Evolutionary conservation across 192 early-diverging fungal species (phyloP).

Genomic region (Phlyctochytrium bullatum): DNA sequence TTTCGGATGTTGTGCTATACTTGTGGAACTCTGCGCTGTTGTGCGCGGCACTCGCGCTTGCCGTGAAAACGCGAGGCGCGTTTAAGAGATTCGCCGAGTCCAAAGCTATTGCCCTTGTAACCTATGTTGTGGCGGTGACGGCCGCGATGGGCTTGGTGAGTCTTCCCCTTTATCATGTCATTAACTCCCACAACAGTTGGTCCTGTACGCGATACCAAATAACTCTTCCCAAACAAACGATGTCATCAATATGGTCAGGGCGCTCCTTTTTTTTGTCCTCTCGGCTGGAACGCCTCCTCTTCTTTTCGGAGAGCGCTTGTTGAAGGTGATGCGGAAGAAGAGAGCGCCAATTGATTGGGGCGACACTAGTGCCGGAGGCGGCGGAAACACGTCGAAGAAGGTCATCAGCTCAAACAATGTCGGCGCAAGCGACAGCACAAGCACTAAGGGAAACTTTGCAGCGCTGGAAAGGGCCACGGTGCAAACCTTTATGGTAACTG

Average conservation of each 20-base stretch:
- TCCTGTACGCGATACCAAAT: constrained; percentile 9
- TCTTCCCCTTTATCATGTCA: not conserved
- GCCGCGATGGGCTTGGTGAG: not conserved
- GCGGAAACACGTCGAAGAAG: too few relatives aligned
- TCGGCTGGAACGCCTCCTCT: not conserved
- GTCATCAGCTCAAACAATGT: too few relatives aligned
- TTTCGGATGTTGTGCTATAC: not conserved
- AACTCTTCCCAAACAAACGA: not conserved
- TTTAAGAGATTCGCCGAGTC: constrained; percentile 5
- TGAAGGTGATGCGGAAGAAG: not conserved
- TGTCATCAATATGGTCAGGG: constrained; percentile 1
- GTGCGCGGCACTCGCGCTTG: not conserved
- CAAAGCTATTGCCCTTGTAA: constrained; percentile 2
- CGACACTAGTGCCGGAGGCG: not conserved
- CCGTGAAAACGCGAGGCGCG: constrained; percentile 4
- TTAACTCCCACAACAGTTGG: not conserved
- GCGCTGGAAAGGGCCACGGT: too few relatives aligned
- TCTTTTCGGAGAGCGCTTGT: not conserved
- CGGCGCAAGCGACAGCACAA: too few relatives aligned
- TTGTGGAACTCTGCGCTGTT: not conserved
- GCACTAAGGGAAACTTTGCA: too few relatives aligned
- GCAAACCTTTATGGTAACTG: too few relatives aligned
- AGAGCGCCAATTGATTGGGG: not conserved
- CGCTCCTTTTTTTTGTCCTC: not conserved
- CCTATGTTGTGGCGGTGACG: constrained; percentile 8